Evolutionary conservation across 2,329 filamentous ascomycete species (phyloP).

Genomic region (Fusarium sp.): DNA sequence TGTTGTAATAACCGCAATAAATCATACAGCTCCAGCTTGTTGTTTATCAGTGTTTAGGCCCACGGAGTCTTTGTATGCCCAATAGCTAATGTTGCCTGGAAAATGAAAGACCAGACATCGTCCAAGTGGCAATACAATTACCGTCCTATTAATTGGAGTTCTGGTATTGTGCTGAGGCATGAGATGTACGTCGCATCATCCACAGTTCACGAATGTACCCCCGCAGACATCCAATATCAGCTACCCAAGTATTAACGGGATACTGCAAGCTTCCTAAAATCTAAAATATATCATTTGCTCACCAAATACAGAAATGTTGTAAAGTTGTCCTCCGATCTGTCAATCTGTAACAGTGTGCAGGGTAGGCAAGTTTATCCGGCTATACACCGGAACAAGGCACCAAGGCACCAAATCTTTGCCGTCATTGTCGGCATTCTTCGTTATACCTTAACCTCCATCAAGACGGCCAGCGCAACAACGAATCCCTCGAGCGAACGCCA

Average conservation of each 20-base stretch:
- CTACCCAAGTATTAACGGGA: no score
- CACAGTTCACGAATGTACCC: not conserved
- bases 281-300: not conserved
- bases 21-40: no score
- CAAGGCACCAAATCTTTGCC: slow-evolving; percentile 40
- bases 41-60: not conserved
- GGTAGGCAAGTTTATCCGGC: slow-evolving; percentile 14
- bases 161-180: not conserved
- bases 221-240: not conserved
- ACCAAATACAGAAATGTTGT: not conserved
- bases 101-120: not conserved
- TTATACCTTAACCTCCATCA: slow-evolving; percentile 27
- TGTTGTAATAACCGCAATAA: not conserved
- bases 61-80: not conserved
- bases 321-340: not conserved
- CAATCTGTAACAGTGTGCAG: not conserved
- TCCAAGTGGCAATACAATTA: not conserved
- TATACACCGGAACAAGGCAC: slow-evolving; percentile 40
- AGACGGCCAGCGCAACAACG: slow-evolving; percentile 21
- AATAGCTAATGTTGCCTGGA: not conserved
- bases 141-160: not conserved
- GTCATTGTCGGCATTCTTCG: slow-evolving; percentile 36
- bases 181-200: not conserved
- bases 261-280: not conserved
- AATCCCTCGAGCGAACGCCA: slow-evolving; percentile 30